These are phyloP conservation scores for Austroboletus novae-zelandiae DNA, from an alignment of 1,284 basidiomycete genomes.

Conservation along the genomic window DNA sequence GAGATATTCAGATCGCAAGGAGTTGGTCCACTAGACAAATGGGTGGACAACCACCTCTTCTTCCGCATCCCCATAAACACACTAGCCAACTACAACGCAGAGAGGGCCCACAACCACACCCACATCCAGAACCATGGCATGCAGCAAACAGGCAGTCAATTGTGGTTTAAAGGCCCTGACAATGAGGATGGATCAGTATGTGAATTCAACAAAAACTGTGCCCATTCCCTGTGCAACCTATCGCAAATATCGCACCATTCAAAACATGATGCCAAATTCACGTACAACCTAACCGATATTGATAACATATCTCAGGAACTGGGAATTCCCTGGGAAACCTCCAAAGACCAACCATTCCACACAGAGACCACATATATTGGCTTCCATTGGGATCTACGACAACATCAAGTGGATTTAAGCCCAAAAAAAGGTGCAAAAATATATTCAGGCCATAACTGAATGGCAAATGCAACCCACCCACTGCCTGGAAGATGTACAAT, in stretches of 20 bases:
- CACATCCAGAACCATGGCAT: not conserved
- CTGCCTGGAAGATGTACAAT: not conserved
- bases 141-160: no score
- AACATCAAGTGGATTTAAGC: not conserved
- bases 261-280: not conserved
- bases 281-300: conserved; percentile 1
- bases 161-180: not conserved
- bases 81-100: not conserved
- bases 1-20: not conserved
- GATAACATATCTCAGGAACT: not conserved
- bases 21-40: conserved; percentile 1
- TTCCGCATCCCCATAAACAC: not conserved
- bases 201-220: not conserved
- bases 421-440: no score
- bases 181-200: accelerated
- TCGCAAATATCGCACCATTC: not conserved
- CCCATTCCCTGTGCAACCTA: not conserved
- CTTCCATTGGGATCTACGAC: conserved; percentile 2
- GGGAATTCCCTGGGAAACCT: conserved; percentile 8
- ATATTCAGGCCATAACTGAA: not conserved
- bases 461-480: not conserved
- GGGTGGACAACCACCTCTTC: conserved; percentile 7
- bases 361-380: not conserved
- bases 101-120: no score
- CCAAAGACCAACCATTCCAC: conserved; percentile 12